Evolutionary conservation across 2,329 filamentous ascomycete genomes (phyloP).

Genomic region (Trichoderma polysporum): DNA sequence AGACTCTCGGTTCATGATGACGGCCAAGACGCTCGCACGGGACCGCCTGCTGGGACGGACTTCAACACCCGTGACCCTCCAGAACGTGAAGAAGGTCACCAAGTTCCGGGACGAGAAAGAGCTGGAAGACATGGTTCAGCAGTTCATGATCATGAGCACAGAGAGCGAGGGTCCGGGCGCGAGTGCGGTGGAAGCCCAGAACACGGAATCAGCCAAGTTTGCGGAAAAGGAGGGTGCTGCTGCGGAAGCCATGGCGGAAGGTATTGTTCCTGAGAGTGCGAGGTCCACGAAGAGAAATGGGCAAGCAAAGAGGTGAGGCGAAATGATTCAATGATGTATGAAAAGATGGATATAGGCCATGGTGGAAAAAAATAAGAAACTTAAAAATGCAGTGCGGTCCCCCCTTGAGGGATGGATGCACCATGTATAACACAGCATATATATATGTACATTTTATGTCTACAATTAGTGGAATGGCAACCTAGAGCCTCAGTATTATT

Average conservation of each 20-base stretch:
- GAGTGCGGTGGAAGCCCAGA: slow-evolving; percentile 19
- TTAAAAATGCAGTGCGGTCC: not conserved
- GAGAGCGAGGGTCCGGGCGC: slow-evolving; percentile 21
- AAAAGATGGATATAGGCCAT: not conserved
- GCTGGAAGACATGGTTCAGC: slow-evolving; percentile 64
- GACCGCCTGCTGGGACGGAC: slow-evolving; percentile 54
- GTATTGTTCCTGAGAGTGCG: slow-evolving; percentile 31
- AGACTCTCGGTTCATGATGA: slow-evolving; percentile 94
- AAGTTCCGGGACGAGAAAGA: slow-evolving; percentile 68
- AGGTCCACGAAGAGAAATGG: slow-evolving; percentile 22
- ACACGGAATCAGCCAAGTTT: slow-evolving; percentile 25
- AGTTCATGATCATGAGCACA: slow-evolving; percentile 35
- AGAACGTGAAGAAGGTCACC: slow-evolving; percentile 83
- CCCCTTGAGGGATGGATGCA: not conserved
- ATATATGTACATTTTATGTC: slow-evolving; percentile 11
- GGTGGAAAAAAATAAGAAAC: not conserved
- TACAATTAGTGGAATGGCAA: slow-evolving; percentile 10
- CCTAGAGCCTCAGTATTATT: not conserved
- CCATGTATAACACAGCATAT: slow-evolving; percentile 21
- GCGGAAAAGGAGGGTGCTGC: slow-evolving; percentile 34
- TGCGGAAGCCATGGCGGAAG: slow-evolving; percentile 35
- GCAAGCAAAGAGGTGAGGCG: slow-evolving; percentile 20
- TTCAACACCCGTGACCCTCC: slow-evolving; percentile 68
- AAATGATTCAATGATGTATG: not conserved
- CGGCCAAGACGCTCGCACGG: slow-evolving; percentile 76